Conservation (phyloP, 441 rosid species). For the Arabidopsis hybrid region DNA sequence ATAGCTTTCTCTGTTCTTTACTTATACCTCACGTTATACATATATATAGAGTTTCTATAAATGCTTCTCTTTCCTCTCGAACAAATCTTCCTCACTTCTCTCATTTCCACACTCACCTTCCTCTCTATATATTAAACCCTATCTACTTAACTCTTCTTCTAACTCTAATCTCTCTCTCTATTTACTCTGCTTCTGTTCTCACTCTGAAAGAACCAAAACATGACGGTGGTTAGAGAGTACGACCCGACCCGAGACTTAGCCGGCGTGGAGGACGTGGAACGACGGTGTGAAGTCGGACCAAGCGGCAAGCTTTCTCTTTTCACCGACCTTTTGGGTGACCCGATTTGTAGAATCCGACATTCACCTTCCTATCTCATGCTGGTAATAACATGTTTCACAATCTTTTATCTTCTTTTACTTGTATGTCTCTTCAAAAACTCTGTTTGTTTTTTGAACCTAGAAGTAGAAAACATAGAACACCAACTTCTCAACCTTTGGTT, state of each 20-base stretch:
- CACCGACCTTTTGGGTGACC: conserved; percentile 99
- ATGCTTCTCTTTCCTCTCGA: conserved; percentile 36
- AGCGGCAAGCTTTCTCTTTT: conserved; percentile 88
- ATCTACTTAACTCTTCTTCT: conserved; percentile 24
- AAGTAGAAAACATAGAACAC: not conserved
- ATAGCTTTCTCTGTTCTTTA: conserved; percentile 43
- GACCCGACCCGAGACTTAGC: conserved; percentile 62
- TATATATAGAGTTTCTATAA: conserved; percentile 32
- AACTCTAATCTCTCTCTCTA: not conserved
- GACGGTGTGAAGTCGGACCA: conserved; percentile 94
- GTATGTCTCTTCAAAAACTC: not conserved
- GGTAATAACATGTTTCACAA: conserved; percentile 51
- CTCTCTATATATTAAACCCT: conserved; percentile 38
- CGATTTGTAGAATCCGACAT: conserved; percentile 97
- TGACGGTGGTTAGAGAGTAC: conserved; percentile 70
- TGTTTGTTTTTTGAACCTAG: not conserved
- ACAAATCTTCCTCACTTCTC: conserved; percentile 15
- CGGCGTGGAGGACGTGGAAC: conserved; percentile 80
- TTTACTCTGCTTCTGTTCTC: not conserved
- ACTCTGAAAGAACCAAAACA: conserved; percentile 18
- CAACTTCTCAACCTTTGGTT: conserved; percentile 12
- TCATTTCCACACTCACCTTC: conserved; percentile 14
- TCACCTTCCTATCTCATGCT: conserved; percentile 97
- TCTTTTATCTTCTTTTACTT: conserved; percentile 6
- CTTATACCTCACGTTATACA: conserved; percentile 53